These are phyloP conservation scores for Capsicum chinense DNA, from an alignment of 257 asterid genomes.

Conservation along the genomic window DNA sequence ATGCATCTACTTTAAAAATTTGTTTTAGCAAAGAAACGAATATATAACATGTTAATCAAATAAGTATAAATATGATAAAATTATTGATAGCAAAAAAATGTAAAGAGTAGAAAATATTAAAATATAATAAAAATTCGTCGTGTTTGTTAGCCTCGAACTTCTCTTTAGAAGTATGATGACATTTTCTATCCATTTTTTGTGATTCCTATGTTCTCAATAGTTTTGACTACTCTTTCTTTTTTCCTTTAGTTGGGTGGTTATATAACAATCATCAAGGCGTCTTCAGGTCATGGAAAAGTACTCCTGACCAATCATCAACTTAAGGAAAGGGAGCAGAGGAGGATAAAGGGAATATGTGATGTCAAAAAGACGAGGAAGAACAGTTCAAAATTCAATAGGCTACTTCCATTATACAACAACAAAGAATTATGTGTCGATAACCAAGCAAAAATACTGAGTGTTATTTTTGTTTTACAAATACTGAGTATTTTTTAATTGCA, in stretches of 20 bases:
- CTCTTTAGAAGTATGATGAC: neutral
- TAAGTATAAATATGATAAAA: too few relatives aligned
- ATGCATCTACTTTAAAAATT: too few relatives aligned
- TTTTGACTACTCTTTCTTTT: neutral
- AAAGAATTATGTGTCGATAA: neutral
- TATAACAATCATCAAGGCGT: neutral
- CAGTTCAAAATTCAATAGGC: conserved; percentile 14
- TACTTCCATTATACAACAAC: conserved; percentile 23
- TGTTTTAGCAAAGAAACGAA: too few relatives aligned
- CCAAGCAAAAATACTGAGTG: neutral
- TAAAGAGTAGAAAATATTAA: too few relatives aligned
- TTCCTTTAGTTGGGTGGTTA: conserved; percentile 14
- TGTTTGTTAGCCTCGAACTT: too few relatives aligned
- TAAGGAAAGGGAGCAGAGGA: neutral
- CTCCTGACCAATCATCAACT: neutral
- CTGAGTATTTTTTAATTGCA: neutral
- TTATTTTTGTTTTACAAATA: neutral
- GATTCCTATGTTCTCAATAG: conserved; percentile 3
- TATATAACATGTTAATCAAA: too few relatives aligned
- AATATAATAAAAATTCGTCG: too few relatives aligned
- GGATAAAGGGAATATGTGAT: neutral
- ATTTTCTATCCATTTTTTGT: neutral
- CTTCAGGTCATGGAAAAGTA: conserved; percentile 24
- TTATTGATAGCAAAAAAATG: too few relatives aligned
- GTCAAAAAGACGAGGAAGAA: neutral